Percentiles rank a stretch among this genome's conserved stretches.
Evolutionary conservation across 23 red algal genomes (phyloP).

Genomic region (Gracilaria domingensis): DNA sequence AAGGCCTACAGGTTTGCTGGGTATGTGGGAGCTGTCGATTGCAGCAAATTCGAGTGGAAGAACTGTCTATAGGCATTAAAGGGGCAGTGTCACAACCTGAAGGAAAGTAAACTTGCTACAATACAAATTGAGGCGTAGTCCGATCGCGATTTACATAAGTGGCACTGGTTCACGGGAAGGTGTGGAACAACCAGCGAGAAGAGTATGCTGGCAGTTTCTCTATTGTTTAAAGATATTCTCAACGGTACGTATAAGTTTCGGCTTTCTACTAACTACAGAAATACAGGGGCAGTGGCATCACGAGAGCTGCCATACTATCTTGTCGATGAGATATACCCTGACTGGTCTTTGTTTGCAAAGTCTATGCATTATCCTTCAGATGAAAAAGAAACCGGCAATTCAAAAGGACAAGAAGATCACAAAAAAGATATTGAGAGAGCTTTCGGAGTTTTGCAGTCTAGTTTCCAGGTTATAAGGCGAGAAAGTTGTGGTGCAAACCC

Average conservation of each 20-base stretch:
- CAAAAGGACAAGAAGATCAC: neutral
- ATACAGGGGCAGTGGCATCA: neutral
- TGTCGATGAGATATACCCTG: slow-evolving; percentile 14
- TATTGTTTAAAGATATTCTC: slow-evolving; percentile 39
- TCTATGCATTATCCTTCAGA: neutral
- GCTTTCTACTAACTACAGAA: slow-evolving; percentile 27
- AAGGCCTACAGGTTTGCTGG: slow-evolving; percentile 18
- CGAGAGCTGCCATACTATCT: slow-evolving; percentile 35
- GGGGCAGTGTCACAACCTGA: slow-evolving; percentile 21
- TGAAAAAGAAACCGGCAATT: neutral
- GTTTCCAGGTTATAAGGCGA: neutral
- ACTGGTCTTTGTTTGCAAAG: slow-evolving; percentile 24
- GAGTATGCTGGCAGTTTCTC: slow-evolving; percentile 24
- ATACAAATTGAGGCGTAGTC: slow-evolving; percentile 26
- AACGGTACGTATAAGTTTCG: slow-evolving; percentile 38
- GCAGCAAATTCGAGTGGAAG: slow-evolving; percentile 45
- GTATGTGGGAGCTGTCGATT: slow-evolving; percentile 30
- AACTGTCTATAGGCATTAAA: slow-evolving; percentile 30
- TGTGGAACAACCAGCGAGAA: slow-evolving; percentile 52
- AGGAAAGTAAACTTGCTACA: slow-evolving; percentile 45
- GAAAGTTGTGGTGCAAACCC: neutral
- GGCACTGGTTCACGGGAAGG: slow-evolving; percentile 53
- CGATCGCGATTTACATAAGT: slow-evolving; percentile 51
- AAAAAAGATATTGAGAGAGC: neutral
- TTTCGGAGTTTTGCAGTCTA: neutral